Evolutionary conservation across 2,329 filamentous ascomycete species (phyloP).

Genomic region (Ceratocystis papillata): DNA sequence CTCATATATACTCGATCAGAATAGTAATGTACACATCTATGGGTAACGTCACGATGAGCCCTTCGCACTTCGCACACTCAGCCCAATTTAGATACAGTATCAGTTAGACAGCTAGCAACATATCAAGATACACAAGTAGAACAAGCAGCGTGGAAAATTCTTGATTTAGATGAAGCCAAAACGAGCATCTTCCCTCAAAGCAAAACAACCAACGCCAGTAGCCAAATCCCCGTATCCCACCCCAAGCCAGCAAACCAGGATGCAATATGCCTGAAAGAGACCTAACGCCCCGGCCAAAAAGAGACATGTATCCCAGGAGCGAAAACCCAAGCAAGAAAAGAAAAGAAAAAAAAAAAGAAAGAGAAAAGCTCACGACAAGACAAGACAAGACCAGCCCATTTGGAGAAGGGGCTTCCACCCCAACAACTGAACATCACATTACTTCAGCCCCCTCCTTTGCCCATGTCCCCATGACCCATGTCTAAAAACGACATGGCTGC

Average conservation of each 20-base stretch:
- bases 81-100: too few species aligned
- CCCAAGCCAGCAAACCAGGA: not conserved
- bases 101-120: too few species aligned
- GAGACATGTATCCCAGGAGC: slow-evolving; percentile 1
- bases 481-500: slow-evolving; percentile 9
- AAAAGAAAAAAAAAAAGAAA: slow-evolving; percentile 4
- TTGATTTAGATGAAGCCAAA: not conserved
- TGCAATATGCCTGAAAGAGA: not conserved
- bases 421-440: not conserved
- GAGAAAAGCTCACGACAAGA: not conserved
- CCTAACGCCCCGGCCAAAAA: not conserved
- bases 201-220: slow-evolving; percentile 10
- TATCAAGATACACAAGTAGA: too few species aligned
- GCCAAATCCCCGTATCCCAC: slow-evolving; percentile 16
- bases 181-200: not conserved
- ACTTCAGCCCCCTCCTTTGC: not conserved
- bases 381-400: not conserved
- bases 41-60: too few species aligned
- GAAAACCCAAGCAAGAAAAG: not conserved
- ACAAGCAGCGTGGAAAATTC: too few species aligned
- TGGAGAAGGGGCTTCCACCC: too few species aligned
- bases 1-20: too few species aligned
- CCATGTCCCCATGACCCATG: too few species aligned
- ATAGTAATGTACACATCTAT: too few species aligned
- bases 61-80: too few species aligned